Percentiles rank a stretch among this genome's conserved stretches.
Conservation (phyloP, 108 stramenopile genomes). For the Cyclotella choctawhatcheeana region DNA sequence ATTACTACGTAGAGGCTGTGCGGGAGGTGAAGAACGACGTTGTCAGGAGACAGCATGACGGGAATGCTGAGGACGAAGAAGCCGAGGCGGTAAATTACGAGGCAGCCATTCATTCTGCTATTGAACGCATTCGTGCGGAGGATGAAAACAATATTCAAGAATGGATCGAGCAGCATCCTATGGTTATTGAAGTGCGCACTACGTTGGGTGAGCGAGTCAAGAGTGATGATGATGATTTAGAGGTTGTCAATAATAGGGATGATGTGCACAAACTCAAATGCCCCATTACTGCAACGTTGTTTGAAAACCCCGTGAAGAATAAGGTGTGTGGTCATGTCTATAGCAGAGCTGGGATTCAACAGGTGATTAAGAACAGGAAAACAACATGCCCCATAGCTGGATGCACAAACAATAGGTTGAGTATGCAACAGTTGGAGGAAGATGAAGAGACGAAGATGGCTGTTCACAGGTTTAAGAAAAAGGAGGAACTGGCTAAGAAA, state of each 20-base stretch:
- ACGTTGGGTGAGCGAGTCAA: constrained; percentile 42
- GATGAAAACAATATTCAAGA: constrained; percentile 13
- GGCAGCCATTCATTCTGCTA: constrained; percentile 35
- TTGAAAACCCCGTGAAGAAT: constrained; percentile 71
- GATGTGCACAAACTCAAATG: constrained; percentile 58
- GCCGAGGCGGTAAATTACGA: constrained; percentile 46
- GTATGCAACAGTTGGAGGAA: constrained; percentile 52
- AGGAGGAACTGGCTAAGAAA: constrained; percentile 45
- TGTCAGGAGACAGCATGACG: not conserved
- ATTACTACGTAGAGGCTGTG: constrained; percentile 49
- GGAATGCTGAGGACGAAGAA: not conserved
- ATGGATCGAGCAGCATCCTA: constrained; percentile 28
- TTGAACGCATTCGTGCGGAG: constrained; percentile 30
- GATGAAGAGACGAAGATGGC: constrained; percentile 61
- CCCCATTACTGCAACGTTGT: constrained; percentile 62
- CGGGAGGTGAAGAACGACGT: constrained; percentile 34
- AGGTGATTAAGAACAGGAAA: constrained; percentile 43
- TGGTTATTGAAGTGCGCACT: constrained; percentile 22
- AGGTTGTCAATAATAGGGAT: constrained; percentile 23
- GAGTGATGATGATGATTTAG: constrained; percentile 46
- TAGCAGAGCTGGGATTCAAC: constrained; percentile 51
- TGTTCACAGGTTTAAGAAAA: constrained; percentile 57
- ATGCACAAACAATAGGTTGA: constrained; percentile 53
- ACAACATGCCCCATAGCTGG: constrained; percentile 68
- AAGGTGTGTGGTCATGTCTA: constrained; percentile 73